Evolutionary conservation across 2,329 filamentous ascomycete species (phyloP), one percentile per base, ranked within the genome.

Genomic region (Stemphylium beticola): DNA sequence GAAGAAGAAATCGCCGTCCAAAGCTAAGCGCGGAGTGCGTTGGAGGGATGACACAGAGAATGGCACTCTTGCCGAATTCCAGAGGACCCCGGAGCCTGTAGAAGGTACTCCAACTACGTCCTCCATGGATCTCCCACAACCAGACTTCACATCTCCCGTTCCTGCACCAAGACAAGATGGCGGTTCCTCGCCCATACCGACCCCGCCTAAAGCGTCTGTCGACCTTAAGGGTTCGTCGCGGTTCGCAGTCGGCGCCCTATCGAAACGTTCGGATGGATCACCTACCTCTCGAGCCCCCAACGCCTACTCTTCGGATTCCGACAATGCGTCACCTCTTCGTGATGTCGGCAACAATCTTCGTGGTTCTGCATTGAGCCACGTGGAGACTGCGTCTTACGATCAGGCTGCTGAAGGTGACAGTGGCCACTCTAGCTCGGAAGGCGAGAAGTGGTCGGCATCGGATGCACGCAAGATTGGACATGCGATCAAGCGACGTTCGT

Each of bases 31-130:
- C 56, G 88, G 84, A 40, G 93, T 99, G 5, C 86, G 93, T 61
- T 99, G 95, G 95, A 87, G 91, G 54, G 92, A 96, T 67, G 95
- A 98, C 66, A 91, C 88, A 2, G 89, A 96, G 69, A 87, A 93
- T 46, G 93, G 92, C 20, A 87, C 88, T 0, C 79, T 98, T 51
- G 92, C 90, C 10, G 95, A 98, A 72, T 97, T 93, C 71, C 91
- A 93, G 69, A 91, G 92, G 77, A 97, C 93, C 2, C 93, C 95
- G 1, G 85, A 92, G 73, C 90, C 88, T 69, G 75, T 83, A 8
- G 80, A 84, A 14, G 80, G 81, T 2, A 84, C 85, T 0, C 84
- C 86, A 6, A 83, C 87, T 44, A 75, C 58, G 20, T 85, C 83
- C 14, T 82, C 83, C 24, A 74, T 81, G 36, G 83, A 85, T 40